phyloP scores from a whole-genome alignment of 202 grass and related monocot species.

The Cymbopogon flexuosus region DNA sequence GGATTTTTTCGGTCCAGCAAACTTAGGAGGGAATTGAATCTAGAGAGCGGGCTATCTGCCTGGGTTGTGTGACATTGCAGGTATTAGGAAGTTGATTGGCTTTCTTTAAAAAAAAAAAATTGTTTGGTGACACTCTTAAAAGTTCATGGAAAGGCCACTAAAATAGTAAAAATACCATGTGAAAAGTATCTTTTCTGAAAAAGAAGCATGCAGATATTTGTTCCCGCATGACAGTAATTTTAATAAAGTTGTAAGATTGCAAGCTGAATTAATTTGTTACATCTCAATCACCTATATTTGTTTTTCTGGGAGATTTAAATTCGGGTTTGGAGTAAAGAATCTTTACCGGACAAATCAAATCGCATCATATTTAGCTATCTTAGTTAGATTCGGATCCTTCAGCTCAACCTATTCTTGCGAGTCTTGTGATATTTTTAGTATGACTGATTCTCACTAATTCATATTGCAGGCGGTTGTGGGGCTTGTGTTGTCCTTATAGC shows the following conservation, averaged over 20 bases:
- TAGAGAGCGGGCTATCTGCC: neutral
- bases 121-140: neutral
- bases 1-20: neutral
- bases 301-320: neutral
- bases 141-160: neutral
- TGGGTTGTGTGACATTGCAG: neutral
- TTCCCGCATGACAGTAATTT: too few relatives aligned
- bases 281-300: neutral
- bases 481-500: conserved; percentile 70
- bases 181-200: neutral
- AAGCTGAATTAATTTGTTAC: neutral
- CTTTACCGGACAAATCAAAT: neutral
- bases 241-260: neutral
- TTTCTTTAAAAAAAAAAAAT: too few relatives aligned
- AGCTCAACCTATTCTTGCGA: neutral
- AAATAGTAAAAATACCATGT: neutral
- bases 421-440: neutral
- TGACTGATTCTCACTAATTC: neutral
- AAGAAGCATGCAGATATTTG: neutral
- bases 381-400: neutral
- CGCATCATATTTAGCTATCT: neutral
- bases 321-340: neutral
- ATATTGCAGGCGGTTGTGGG: conserved; percentile 64
- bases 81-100: neutral
- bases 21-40: neutral